Evolutionary conservation across 2,329 filamentous ascomycete species (phyloP).

Genomic region (Colletotrichum melonis): DNA sequence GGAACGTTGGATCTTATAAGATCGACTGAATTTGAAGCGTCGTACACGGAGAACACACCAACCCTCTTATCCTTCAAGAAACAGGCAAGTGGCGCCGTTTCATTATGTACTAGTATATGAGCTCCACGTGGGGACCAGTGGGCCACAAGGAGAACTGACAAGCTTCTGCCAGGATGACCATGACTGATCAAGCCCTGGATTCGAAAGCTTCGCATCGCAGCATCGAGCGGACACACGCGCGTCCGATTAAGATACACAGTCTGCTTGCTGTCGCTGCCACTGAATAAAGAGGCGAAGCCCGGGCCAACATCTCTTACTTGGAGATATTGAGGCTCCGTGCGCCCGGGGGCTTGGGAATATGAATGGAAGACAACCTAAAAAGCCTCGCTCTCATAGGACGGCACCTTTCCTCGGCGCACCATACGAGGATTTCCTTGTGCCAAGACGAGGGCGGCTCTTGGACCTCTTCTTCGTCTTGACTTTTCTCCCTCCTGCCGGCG

Average conservation of each 20-base stretch:
- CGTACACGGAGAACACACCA: background rate
- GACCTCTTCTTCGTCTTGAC: conserved; percentile 20
- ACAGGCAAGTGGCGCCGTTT: conserved; percentile 6
- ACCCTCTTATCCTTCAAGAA: background rate
- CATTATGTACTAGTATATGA: background rate
- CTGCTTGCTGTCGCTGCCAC: background rate
- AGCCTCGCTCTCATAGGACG: background rate
- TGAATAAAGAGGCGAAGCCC: background rate
- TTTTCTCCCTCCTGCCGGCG: background rate
- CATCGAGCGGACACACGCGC: background rate
- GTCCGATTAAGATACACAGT: background rate
- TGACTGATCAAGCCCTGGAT: background rate
- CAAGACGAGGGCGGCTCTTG: conserved; percentile 2
- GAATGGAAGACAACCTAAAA: background rate
- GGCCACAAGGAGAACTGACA: background rate
- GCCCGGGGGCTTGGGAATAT: background rate
- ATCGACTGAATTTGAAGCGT: background rate
- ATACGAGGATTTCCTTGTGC: background rate
- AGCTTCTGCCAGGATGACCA: background rate
- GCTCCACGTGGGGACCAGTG: background rate
- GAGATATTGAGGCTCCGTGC: conserved; percentile 3
- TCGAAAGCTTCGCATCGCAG: background rate
- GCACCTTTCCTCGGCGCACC: background rate
- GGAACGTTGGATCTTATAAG: background rate
- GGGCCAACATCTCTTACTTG: background rate